Base-by-base conservation (phyloP, 2,329 filamentous ascomycete genomes). In the Trichoderma oligosporum region DNA sequence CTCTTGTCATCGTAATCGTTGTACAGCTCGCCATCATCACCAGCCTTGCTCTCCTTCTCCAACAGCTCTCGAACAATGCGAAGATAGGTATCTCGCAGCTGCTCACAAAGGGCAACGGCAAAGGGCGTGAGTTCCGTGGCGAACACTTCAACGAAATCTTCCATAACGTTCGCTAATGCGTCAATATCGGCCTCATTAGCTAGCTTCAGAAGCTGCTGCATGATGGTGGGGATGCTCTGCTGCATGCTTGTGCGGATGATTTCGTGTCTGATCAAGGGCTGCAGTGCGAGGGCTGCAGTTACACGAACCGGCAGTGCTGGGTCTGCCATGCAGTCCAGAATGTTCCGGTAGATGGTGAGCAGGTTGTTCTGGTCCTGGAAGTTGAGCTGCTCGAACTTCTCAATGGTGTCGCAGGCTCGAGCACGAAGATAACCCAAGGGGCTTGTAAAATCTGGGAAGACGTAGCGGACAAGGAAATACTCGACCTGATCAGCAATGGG, bases 1-100 rank as follows among this genome's bases (percentile, higher is more conserved):
- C 91, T 96, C 83, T 99, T 99, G 75, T 99, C 94, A 68, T 99
- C 94, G 74, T 95, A 96, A 67, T 97, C 94, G 29, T 89, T 91
- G 66, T 89, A 96, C 27, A 84, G 80, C 61, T 89, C 89, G 33
- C 91, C 89, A 46, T 88, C 85, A 25, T 87, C 86, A 20, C 86
- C 85, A 48, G 85, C 85, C 69, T 86, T 88, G 63, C 86, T 84
- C 66, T 92, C 93, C 68, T 93, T 90, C 67, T 97, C 92, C 42
- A 99, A 77, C 42, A 99, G 82, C 69, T 97, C 93, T 38, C 89
- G 83, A 46, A 99, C 87, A 62, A 99, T 97, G 57, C 94, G 85
- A 63, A 99, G 81, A 67, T 99, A 99, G 0, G 94, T 99, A 68
- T 99, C 94, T 41, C 93, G 87, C 46, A 99, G 80, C 74, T 99